These are phyloP conservation scores for Tripidium arundinaceum DNA, from an alignment of 202 grass and related monocot species.

Conservation along the genomic window DNA sequence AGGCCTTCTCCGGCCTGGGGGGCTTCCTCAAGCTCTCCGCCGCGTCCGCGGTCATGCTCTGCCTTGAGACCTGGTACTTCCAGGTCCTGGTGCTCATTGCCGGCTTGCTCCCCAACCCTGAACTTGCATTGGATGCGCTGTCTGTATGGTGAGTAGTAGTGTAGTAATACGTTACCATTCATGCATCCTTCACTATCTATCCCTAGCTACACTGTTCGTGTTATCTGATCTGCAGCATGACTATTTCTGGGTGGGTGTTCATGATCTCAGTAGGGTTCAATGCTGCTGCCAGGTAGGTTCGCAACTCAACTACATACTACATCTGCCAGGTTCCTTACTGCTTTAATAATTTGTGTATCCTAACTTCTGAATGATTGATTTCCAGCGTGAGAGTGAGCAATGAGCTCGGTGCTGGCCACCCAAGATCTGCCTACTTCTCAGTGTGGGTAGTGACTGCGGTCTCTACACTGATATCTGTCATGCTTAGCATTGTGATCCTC, in stretches of 20 bases:
- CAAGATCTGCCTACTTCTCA: constrained; percentile 66
- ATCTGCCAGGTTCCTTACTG: neutral
- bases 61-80: constrained; percentile 66
- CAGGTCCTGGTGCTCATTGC: constrained; percentile 56
- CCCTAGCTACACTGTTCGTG: neutral
- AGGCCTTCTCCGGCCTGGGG: constrained; percentile 53
- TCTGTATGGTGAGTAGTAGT: too few relatives aligned
- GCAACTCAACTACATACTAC: neutral
- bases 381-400: constrained; percentile 83
- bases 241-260: constrained; percentile 73
- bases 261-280: constrained; percentile 95
- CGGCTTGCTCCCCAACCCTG: constrained; percentile 47
- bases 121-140: neutral
- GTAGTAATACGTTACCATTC: too few relatives aligned
- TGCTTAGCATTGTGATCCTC: constrained; percentile 46
- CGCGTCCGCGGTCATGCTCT: constrained; percentile 46
- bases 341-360: neutral
- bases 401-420: constrained; percentile 76
- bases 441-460: constrained; percentile 57
- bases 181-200: too few relatives aligned
- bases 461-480: constrained; percentile 25
- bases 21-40: constrained; percentile 55
- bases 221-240: constrained; percentile 44
- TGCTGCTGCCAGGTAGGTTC: constrained; percentile 64
- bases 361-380: neutral